A percentile compares a stretch with the other conserved stretches of the same genome.
Evolutionary conservation across 2,329 filamentous ascomycete species (phyloP).

Genomic region (Epichloe elymi): DNA sequence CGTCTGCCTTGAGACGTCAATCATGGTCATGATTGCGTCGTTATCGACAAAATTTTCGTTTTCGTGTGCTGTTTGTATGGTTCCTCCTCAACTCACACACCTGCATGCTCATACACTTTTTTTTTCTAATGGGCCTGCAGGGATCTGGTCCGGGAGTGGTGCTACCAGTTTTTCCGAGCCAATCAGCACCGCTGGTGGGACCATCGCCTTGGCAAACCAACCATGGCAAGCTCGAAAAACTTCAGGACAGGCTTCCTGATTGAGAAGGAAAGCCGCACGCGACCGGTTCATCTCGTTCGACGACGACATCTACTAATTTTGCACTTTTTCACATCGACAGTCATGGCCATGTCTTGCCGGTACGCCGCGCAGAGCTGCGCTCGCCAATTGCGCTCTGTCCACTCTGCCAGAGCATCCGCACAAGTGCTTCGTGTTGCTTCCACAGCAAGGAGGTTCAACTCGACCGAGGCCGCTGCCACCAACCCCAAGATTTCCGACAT

Average conservation of each 20-base stretch:
- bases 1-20: constrained; percentile 42
- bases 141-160: constrained; percentile 17
- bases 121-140: constrained; percentile 23
- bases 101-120: constrained; percentile 10
- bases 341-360: constrained; percentile 51
- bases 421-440: constrained; percentile 31
- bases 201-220: constrained; percentile 6
- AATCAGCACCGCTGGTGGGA: constrained; percentile 14
- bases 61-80: constrained; percentile 13
- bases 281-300: constrained; percentile 4
- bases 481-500: constrained; percentile 92
- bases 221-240: constrained; percentile 27
- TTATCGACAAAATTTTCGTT: constrained; percentile 14
- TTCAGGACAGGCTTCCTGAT: constrained; percentile 19
- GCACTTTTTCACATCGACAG: constrained; percentile 18
- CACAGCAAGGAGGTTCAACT: constrained; percentile 68
- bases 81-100: background rate
- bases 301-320: constrained; percentile 1
- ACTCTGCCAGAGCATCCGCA: constrained; percentile 34
- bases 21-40: constrained; percentile 36
- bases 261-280: constrained; percentile 11
- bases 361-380: constrained; percentile 52
- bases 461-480: constrained; percentile 54
- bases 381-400: constrained; percentile 42
- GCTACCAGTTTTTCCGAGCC: constrained; percentile 23